Percentiles rank a stretch among this genome's conserved stretches.
These are phyloP conservation scores for Dendrobium catenatum DNA, from an alignment of 106 monocot genomes.

Conservation along the genomic window DNA sequence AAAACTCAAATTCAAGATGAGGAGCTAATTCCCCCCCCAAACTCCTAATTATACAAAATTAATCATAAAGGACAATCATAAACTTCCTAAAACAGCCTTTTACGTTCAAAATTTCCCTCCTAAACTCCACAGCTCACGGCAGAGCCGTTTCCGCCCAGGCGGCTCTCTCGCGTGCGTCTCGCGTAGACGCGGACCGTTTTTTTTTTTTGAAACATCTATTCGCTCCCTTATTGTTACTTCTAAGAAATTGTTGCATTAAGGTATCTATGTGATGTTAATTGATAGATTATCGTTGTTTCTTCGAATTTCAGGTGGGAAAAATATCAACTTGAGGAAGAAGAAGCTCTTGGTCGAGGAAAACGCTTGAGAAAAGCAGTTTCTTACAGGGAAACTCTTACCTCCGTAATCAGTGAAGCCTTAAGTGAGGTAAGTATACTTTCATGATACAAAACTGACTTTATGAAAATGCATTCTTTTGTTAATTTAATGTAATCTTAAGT, in stretches of 20 bases:
- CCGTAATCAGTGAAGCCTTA: slow-evolving; percentile 59
- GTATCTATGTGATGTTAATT: background rate
- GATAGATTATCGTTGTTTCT: background rate
- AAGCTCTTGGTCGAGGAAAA: slow-evolving; percentile 89
- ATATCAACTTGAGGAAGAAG: slow-evolving; percentile 92
- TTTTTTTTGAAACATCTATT: background rate
- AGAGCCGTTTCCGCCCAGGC: too few species aligned
- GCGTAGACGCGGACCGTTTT: too few species aligned
- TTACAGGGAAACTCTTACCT: slow-evolving; percentile 77
- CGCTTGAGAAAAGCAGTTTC: slow-evolving; percentile 93
- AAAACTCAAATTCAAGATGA: too few species aligned
- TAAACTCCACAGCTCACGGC: too few species aligned
- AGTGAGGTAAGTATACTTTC: slow-evolving; percentile 52
- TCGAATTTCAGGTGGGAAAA: slow-evolving; percentile 71
- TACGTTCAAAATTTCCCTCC: too few species aligned
- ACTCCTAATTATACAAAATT: too few species aligned
- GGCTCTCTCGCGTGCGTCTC: too few species aligned
- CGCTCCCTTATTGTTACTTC: background rate
- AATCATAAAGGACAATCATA: too few species aligned
- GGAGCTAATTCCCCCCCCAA: too few species aligned
- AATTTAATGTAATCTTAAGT: background rate
- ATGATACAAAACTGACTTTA: background rate
- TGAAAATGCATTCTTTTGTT: background rate
- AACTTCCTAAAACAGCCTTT: too few species aligned
- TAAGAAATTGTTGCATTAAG: background rate